Conservation (phyloP, 2,329 filamentous ascomycete genomes). For the Nemania abortiva region DNA sequence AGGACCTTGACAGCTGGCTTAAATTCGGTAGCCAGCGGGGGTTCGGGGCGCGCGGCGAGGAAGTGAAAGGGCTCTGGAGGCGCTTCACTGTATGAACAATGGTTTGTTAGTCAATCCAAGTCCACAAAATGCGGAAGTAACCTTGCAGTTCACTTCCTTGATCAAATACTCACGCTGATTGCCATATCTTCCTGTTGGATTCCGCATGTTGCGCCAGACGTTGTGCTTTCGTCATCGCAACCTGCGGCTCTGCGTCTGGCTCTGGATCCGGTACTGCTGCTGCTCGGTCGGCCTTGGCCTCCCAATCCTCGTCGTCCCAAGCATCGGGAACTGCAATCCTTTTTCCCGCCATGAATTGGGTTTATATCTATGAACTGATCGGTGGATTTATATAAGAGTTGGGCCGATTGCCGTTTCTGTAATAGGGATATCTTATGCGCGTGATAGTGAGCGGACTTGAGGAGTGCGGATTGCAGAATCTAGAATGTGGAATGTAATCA, state of each 20-base stretch:
- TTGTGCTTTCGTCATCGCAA: slow-evolving; percentile 76
- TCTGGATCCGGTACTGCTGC: slow-evolving; percentile 52
- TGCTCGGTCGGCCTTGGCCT: slow-evolving; percentile 75
- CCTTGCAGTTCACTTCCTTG: background rate
- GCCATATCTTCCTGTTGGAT: slow-evolving; percentile 87
- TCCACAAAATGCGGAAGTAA: background rate
- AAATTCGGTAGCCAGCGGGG: slow-evolving; percentile 75
- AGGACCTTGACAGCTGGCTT: slow-evolving; percentile 87
- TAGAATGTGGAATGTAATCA: too few species aligned
- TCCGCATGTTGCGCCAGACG: slow-evolving; percentile 84
- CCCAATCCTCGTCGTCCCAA: slow-evolving; percentile 93
- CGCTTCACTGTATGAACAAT: slow-evolving; percentile 70
- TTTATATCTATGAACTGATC: background rate
- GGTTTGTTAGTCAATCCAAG: slow-evolving; percentile 10
- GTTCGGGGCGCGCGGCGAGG: slow-evolving; percentile 66
- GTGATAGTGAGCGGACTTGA: background rate
- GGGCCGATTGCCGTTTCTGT: background rate
- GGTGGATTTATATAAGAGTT: background rate
- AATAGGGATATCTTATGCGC: background rate
- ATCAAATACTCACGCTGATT: slow-evolving; percentile 76
- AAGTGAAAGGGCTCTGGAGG: slow-evolving; percentile 78
- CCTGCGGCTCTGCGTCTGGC: slow-evolving; percentile 53
- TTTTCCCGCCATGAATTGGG: slow-evolving; percentile 35
- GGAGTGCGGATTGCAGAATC: background rate
- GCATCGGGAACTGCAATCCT: slow-evolving; percentile 72